phyloP scores from a whole-genome alignment of 345 rosid species.

The Rhizophora apiculata region DNA sequence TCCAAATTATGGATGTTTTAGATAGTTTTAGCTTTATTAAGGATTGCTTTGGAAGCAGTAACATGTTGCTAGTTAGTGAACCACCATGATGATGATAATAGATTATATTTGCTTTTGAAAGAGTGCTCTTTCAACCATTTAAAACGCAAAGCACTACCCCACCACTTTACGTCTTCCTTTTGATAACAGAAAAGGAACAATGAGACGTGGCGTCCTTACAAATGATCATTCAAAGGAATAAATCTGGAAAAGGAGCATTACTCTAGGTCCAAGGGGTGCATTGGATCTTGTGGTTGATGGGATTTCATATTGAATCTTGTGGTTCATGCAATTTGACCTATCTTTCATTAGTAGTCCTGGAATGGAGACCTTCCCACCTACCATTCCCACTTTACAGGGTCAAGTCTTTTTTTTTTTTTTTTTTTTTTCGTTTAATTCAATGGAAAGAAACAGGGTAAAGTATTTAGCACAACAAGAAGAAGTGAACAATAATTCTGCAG shows the following conservation, averaged over 20 bases:
- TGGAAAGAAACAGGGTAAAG: not conserved
- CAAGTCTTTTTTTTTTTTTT: not conserved
- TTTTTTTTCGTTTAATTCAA: too few species aligned
- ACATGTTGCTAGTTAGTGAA: not conserved
- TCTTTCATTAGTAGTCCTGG: too few species aligned
- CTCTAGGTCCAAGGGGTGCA: conserved; percentile 10
- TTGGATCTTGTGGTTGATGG: conserved; percentile 15
- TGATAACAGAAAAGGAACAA: not conserved
- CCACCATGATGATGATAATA: too few species aligned
- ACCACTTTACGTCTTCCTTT: conserved; percentile 11
- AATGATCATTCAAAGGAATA: not conserved
- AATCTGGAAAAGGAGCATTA: not conserved
- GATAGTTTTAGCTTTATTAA: not conserved
- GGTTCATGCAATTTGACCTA: not conserved
- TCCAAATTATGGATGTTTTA: not conserved
- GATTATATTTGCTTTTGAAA: not conserved
- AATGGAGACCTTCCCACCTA: conserved; percentile 8
- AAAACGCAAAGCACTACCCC: conserved; percentile 19
- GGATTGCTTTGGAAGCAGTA: not conserved
- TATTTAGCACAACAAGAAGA: not conserved
- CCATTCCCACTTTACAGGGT: not conserved
- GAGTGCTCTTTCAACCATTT: not conserved
- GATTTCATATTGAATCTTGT: conserved; percentile 5
- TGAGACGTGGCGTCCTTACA: not conserved
- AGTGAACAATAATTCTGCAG: not conserved